phyloP scores from a whole-genome alignment of 1,139 yeast species.

The Geotrichum australiense region DNA sequence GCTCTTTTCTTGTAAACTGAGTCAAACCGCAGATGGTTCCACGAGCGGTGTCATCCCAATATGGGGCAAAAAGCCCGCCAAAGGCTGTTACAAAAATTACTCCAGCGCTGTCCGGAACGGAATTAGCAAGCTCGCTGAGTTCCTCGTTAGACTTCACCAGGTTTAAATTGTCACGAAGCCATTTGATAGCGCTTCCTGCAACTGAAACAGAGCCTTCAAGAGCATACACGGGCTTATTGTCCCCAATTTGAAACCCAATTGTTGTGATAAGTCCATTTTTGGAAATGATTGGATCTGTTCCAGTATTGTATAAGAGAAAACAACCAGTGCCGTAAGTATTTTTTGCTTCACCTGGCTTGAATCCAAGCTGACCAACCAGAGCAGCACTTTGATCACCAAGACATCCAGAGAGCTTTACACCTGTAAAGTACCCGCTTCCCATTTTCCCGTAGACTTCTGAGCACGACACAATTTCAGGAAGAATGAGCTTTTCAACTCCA shows the following conservation, averaged over 20 bases:
- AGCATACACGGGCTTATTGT: conserved; percentile 72
- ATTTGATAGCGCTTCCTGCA: conserved; percentile 90
- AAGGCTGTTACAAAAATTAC: conserved; percentile 95
- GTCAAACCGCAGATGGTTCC: conserved; percentile 93
- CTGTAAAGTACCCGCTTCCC: conserved; percentile 34
- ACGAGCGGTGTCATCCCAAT: conserved; percentile 91
- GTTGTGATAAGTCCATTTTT: conserved; percentile 83
- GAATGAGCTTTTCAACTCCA: conserved; percentile 58
- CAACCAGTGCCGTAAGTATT: conserved; percentile 99
- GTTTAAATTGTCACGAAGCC: conserved; percentile 88
- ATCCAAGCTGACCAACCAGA: conserved; percentile 85
- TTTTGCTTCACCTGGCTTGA: conserved; percentile 78
- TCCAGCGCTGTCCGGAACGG: conserved; percentile 78
- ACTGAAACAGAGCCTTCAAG: conserved; percentile 94
- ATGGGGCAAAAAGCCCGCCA: conserved; percentile 90
- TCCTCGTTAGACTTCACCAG: conserved; percentile 77
- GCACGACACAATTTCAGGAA: conserved; percentile 78
- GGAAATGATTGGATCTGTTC: conserved; percentile 49
- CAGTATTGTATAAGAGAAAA: conserved; percentile 84
- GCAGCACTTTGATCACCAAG: conserved; percentile 95
- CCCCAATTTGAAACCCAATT: conserved; percentile 83
- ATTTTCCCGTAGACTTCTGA: conserved; percentile 69
- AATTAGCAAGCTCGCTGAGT: conserved; percentile 83
- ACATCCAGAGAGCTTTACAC: conserved; percentile 80
- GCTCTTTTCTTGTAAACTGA: conserved; percentile 78